phyloP scores from a whole-genome alignment of 148 eudicot species.

The Selenicereus undatus region DNA sequence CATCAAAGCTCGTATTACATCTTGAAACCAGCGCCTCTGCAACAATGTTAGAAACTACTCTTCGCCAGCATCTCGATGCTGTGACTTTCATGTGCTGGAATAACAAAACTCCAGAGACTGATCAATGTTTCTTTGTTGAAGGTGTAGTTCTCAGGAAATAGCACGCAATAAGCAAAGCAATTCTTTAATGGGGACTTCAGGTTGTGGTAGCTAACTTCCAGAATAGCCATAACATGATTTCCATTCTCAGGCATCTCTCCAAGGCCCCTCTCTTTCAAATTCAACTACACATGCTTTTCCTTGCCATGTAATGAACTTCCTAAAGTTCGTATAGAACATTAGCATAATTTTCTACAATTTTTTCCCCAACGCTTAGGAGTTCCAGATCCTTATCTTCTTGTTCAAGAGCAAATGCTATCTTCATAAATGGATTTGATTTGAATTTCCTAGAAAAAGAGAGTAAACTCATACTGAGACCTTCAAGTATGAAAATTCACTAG shows the following conservation, averaged over 20 bases:
- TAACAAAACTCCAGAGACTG: constrained; percentile 28
- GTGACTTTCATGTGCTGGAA: neutral
- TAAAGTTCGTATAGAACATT: constrained; percentile 21
- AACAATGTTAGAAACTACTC: constrained; percentile 1
- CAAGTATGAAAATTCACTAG: too few relatives aligned
- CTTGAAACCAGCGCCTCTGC: neutral
- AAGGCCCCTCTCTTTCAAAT: constrained; percentile 16
- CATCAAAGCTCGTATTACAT: neutral
- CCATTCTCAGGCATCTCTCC: constrained; percentile 21
- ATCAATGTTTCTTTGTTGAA: constrained; percentile 12
- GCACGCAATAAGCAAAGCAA: constrained; percentile 31
- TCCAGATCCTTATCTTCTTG: neutral
- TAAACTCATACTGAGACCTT: too few relatives aligned
- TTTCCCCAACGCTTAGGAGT: constrained; percentile 13
- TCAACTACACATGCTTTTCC: neutral
- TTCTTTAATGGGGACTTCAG: constrained; percentile 21
- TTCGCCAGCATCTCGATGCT: constrained; percentile 6
- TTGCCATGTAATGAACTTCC: constrained; percentile 17
- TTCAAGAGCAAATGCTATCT: constrained; percentile 20
- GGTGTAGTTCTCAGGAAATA: constrained; percentile 24
- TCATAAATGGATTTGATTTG: neutral
- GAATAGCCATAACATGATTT: constrained; percentile 14
- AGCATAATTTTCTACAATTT: constrained; percentile 25
- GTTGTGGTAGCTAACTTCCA: constrained; percentile 26
- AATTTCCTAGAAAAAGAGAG: too few relatives aligned